Evolutionary conservation across 2,329 filamentous ascomycete genomes (phyloP), one percentile per base, ranked within the genome.

Genomic region (Cercospora zeae-maydis): DNA sequence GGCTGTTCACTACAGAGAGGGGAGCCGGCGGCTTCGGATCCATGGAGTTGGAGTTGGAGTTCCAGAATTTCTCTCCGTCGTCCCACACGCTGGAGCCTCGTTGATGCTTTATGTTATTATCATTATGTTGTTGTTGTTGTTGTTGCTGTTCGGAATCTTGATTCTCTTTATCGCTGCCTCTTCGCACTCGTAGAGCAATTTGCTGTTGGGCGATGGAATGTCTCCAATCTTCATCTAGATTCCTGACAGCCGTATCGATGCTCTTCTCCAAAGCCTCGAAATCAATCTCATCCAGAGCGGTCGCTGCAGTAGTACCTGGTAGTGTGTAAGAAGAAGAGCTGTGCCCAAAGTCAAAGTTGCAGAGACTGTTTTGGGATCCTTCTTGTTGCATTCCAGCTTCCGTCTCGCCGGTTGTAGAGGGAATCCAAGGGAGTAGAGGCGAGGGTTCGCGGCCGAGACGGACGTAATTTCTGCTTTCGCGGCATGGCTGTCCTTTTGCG

Each of bases 361-460:
- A 70, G 11, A 70, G 53, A 53, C 65, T 63, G 31, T 66, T 64
- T 13, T 52, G 53, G 11, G 47, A 31, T 19, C 36, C 52, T n/a
- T 61, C 61, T 16, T 42, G 57, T 6, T 16, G 33, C 1, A 39
- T 55, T 45, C 21, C 52, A 21, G 8, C 34, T 34, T 31, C 62
- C 53, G 37, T 62, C 61, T n/a, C 67, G 64, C 39, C 19, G 62
- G 56, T 9, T 8, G 52, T 37, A 9, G 34, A 62, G 1, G 60
- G 63, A 5, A 69, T 64, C 66, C 71, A 75, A 2, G 74, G 74
- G 11, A 77, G 65, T 5, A 74, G 42, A 1, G 73, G 72, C n/a
- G 67, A 69, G 0, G 77, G 73, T 66, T 79, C 78, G 2, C 78
- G 71, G 0, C 78, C 77, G 0, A 80, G 69, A n/a, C 74, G 70